Evolutionary conservation across 176 grass and related monocot species (phyloP).

Genomic region (Echinochloa phyllopogon): DNA sequence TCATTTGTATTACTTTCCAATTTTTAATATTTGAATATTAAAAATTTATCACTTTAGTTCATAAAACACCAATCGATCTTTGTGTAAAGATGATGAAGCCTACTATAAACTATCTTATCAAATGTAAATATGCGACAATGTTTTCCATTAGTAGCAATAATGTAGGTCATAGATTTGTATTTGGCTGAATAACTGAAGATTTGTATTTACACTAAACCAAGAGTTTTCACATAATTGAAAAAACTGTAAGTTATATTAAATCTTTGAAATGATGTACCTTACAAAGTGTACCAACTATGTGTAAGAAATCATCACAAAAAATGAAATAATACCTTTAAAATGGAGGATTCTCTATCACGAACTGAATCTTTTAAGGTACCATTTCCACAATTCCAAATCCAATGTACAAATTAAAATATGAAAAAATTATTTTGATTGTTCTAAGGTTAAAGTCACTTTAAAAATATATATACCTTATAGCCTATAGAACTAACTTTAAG

Average conservation of each 20-base stretch:
- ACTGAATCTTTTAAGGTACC: not conserved
- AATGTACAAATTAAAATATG: not conserved
- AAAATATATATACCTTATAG: not conserved
- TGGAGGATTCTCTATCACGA: not conserved
- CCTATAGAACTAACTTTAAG: not conserved
- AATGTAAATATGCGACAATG: not conserved
- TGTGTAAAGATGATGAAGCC: not conserved
- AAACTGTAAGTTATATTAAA: not conserved
- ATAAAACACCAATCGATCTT: not conserved
- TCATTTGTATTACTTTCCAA: not conserved
- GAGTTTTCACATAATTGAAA: not conserved
- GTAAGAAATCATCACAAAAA: not conserved
- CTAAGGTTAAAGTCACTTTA: not conserved
- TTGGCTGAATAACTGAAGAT: not conserved
- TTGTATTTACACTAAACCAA: not conserved
- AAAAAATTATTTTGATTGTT: not conserved
- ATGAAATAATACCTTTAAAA: not conserved
- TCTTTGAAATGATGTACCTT: not conserved
- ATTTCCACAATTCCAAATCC: not conserved
- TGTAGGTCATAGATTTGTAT: not conserved
- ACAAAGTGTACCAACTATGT: not conserved
- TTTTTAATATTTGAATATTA: not conserved
- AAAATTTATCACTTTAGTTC: not conserved
- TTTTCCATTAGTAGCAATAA: not conserved
- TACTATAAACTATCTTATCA: not conserved